Conservation (phyloP, 352 stramenopile species). For the Pythium folliculosum region DNA sequence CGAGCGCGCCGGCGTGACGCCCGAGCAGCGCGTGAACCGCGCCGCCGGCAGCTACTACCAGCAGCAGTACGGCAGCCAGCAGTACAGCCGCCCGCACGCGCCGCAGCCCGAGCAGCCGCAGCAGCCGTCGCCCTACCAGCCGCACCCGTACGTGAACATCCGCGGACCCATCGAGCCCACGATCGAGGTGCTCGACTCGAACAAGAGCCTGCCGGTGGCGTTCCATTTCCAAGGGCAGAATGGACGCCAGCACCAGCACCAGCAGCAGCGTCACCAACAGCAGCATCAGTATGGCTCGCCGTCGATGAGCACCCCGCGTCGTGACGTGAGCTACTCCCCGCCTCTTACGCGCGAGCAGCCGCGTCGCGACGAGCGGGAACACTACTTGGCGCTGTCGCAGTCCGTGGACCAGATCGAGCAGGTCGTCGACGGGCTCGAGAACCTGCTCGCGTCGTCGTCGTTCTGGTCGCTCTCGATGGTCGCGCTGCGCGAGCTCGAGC, state of each 20-base stretch:
- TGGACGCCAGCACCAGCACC: slow-evolving; percentile 2
- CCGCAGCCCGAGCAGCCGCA: slow-evolving; percentile 2
- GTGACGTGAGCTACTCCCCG: neutral
- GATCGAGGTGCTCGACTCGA: slow-evolving; percentile 26
- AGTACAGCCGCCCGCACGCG: slow-evolving; percentile 11
- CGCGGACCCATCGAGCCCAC: slow-evolving; percentile 23
- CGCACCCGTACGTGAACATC: slow-evolving; percentile 1
- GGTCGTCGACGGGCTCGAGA: slow-evolving; percentile 59
- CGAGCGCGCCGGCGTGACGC: slow-evolving; percentile 8
- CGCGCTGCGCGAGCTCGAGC: slow-evolving; percentile 55
- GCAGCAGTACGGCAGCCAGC: slow-evolving; percentile 20
- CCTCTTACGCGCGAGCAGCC: neutral
- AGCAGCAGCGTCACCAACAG: neutral
- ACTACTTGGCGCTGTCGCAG: slow-evolving; percentile 35
- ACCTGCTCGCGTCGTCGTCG: slow-evolving; percentile 36
- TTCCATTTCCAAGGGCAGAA: slow-evolving; percentile 58
- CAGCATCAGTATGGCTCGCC: neutral
- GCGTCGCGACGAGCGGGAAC: slow-evolving; percentile 30
- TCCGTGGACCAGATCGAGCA: slow-evolving; percentile 66
- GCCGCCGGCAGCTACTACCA: slow-evolving; percentile 13
- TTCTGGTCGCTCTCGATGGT: slow-evolving; percentile 43
- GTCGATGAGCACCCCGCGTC: neutral
- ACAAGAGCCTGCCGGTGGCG: slow-evolving; percentile 43
- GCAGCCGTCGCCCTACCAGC: neutral
- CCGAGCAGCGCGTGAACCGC: slow-evolving; percentile 14